phyloP scores from a whole-genome alignment of 2,329 filamentous ascomycete species.

The Alternaria viburni region DNA sequence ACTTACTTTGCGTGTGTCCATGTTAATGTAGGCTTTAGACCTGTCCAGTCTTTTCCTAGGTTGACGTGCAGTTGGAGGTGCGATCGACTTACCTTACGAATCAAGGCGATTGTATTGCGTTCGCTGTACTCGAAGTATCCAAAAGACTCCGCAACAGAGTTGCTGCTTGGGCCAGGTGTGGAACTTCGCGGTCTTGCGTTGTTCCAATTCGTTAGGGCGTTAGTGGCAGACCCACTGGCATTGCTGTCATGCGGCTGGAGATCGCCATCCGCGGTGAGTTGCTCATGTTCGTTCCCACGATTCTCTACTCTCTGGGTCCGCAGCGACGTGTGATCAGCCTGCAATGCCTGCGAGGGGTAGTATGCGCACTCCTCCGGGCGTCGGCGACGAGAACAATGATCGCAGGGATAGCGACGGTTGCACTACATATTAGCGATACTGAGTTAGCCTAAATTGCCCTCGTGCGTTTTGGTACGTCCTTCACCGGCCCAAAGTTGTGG shows the following conservation, averaged over 20 bases:
- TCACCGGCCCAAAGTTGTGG: neutral
- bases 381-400: conserved; percentile 15
- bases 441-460: neutral
- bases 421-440: conserved; percentile 7
- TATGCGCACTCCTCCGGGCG: conserved; percentile 3
- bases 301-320: neutral
- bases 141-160: neutral
- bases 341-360: neutral
- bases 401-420: conserved; percentile 17
- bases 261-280: neutral
- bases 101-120: neutral
- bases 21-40: neutral
- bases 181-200: neutral
- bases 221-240: neutral
- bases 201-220: neutral
- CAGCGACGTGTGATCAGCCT: neutral
- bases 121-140: neutral
- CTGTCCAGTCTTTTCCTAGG: neutral
- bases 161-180: neutral
- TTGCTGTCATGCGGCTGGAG: neutral
- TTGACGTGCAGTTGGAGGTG: neutral
- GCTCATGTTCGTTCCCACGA: neutral
- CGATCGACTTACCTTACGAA: neutral
- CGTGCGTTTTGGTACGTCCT: neutral
- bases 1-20: neutral